Conservation (phyloP, 2,329 filamentous ascomycete genomes). For the Taxawa tesnikishii region DNA sequence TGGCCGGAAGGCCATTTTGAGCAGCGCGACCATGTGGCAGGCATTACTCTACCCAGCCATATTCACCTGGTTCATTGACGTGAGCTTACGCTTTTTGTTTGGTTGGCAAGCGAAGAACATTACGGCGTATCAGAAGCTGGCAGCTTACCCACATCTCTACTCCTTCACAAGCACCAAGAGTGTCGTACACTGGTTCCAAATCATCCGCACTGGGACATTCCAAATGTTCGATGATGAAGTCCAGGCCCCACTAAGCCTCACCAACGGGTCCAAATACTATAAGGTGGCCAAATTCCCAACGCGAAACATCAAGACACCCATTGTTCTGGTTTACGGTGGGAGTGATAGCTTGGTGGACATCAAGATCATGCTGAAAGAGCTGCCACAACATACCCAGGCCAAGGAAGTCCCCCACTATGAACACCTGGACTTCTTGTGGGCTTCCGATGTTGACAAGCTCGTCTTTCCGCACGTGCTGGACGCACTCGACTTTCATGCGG, state of each 20-base stretch:
- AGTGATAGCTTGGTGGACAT: constrained; percentile 93
- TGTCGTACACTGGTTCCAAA: constrained; percentile 98
- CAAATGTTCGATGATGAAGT: constrained; percentile 98
- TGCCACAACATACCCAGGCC: constrained; percentile 73
- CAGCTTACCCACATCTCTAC: constrained; percentile 90
- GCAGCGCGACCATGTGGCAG: constrained; percentile 94
- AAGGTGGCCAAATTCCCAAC: constrained; percentile 96
- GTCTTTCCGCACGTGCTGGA: constrained; percentile 91
- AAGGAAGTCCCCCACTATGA: constrained; percentile 88
- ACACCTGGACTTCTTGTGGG: constrained; percentile 95
- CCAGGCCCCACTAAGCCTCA: constrained; percentile 60
- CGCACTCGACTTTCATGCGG: constrained; percentile 58
- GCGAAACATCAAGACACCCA: constrained; percentile 89
- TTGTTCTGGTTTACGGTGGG: constrained; percentile 86
- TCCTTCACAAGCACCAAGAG: constrained; percentile 95
- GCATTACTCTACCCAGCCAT: constrained; percentile 89
- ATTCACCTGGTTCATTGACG: constrained; percentile 79
- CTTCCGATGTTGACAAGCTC: constrained; percentile 64
- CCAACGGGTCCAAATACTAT: constrained; percentile 69
- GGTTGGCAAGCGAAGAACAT: constrained; percentile 84
- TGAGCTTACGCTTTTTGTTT: constrained; percentile 71
- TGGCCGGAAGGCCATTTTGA: constrained; percentile 79
- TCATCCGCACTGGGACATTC: constrained; percentile 90
- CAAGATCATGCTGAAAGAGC: constrained; percentile 76
- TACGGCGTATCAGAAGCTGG: constrained; percentile 74